Base-by-base conservation (phyloP, 106 monocot genomes). In the Phalaenopsis aphrodite region DNA sequence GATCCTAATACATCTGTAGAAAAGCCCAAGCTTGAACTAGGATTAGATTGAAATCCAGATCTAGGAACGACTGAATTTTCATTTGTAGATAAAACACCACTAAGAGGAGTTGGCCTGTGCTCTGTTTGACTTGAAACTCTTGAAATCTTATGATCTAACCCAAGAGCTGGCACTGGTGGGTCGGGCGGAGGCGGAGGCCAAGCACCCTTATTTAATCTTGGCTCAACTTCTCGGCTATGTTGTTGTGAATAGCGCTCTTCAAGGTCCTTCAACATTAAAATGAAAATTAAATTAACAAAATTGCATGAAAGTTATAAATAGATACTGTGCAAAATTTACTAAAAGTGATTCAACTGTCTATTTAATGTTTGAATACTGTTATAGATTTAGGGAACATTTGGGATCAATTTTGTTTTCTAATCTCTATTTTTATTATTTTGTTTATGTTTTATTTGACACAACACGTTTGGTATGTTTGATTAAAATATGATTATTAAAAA, bases 181-280 rank as follows among this genome's bases (percentile, higher is more conserved):
- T 88, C 93, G 42, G 55, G 86, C 18, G 77, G 83, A 49, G 79
- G 82, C 84, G 79, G 84, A 49, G 79, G 82, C 84, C 81, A 80
- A 38, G 55, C 80, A 15, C 90, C 88, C 71, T 57, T 79, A 11
- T 77, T 56, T 67, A 73, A 56, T 55, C 82, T 90, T 42, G 81
- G 77, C 37, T 87, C 79, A 78, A 55, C 12, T 72, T 84, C 83
- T 42, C 48, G 58, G 82, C 84, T 77, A 78, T 79, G 84, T 77
- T 81, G 64, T 72, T 80, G 72, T 16, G 56, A 45, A 80, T 76
- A 58, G 23, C 82, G 65, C 36, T 79, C 88, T 77, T 85, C 92
- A 74, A 55, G 23, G 8, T 89, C 88, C 98, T 98, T 92, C 73
- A 81, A 79, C 67, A 21, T 11, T 45, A 64, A 43, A 65, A 74